A percentile compares a stretch with the other conserved stretches of the same genome.
Conservation (phyloP, 2,329 filamentous ascomycete species). For the Fusarium udum region DNA sequence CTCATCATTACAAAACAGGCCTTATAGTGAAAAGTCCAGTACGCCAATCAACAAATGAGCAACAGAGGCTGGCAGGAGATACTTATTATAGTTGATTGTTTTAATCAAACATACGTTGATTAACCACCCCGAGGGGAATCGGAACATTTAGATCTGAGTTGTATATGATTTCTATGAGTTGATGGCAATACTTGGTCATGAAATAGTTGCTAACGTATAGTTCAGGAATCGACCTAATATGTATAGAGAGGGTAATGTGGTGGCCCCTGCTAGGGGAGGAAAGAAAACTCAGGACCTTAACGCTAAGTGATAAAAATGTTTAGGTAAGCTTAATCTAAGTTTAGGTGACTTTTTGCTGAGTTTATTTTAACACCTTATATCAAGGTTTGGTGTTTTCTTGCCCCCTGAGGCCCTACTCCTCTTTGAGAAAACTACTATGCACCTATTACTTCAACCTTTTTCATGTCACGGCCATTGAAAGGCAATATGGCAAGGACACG, state of each 20-base stretch:
- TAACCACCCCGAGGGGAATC: accelerated
- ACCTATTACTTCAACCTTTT: neutral
- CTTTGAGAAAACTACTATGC: neutral
- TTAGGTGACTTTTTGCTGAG: too few species aligned
- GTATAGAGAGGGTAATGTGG: too few species aligned
- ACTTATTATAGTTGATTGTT: neutral
- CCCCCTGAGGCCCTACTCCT: neutral
- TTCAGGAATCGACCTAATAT: too few species aligned
- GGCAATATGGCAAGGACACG: neutral
- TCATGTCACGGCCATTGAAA: neutral
- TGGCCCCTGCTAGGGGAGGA: too few species aligned
- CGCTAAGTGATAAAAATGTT: too few species aligned
- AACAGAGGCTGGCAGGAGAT: neutral
- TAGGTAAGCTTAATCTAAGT: too few species aligned
- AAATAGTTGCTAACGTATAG: too few species aligned
- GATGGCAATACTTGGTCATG: neutral
- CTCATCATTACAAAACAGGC: accelerated
- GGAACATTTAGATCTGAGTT: accelerated
- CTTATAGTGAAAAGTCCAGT: neutral
- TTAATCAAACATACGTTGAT: neutral
- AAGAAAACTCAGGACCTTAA: too few species aligned
- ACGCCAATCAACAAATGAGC: neutral
- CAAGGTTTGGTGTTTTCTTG: too few species aligned
- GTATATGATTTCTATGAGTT: neutral
- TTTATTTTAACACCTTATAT: too few species aligned